Percentiles rank a stretch among this genome's conserved stretches.
Conservation (phyloP, 768 basidiomycete genomes). For the Candolleomyces eurysporus region DNA sequence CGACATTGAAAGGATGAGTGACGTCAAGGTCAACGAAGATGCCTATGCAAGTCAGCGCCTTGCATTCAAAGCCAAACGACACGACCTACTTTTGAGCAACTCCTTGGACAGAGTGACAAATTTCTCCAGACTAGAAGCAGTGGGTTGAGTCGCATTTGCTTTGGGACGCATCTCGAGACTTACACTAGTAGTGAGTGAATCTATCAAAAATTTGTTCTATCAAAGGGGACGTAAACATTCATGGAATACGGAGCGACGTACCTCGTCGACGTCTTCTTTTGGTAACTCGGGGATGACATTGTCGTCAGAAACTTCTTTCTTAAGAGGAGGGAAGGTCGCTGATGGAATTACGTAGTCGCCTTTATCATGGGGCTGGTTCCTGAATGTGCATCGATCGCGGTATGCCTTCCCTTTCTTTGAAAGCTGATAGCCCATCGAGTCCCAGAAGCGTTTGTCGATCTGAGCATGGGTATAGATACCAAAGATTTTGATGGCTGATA, state of each 20-base stretch:
- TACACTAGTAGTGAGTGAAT: conserved; percentile 60
- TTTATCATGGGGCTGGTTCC: conserved; percentile 34
- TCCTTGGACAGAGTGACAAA: conserved; percentile 40
- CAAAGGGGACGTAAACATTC: too few relatives aligned
- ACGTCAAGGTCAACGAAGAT: conserved; percentile 8
- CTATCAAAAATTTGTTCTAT: conserved; percentile 21
- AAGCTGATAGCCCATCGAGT: conserved; percentile 35
- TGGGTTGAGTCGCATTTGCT: too few relatives aligned
- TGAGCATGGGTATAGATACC: conserved; percentile 41
- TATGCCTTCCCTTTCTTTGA: conserved; percentile 49
- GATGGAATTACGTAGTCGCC: conserved; percentile 43
- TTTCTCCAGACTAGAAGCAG: conserved; percentile 36
- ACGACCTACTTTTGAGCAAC: conserved; percentile 20
- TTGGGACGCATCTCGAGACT: conserved; percentile 12
- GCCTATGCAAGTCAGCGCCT: background rate
- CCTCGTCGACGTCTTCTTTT: conserved; percentile 48
- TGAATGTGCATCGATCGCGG: conserved; percentile 39
- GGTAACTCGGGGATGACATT: conserved; percentile 30
- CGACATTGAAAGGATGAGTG: conserved; percentile 5
- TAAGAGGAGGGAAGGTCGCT: conserved; percentile 41
- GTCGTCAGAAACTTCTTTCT: conserved; percentile 18
- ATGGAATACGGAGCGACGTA: conserved; percentile 15
- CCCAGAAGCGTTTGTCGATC: conserved; percentile 36
- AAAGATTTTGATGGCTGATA: conserved; percentile 33
- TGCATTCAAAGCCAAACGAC: background rate